Conservation (phyloP, 75 land plant genomes). For the Pinus taeda region DNA sequence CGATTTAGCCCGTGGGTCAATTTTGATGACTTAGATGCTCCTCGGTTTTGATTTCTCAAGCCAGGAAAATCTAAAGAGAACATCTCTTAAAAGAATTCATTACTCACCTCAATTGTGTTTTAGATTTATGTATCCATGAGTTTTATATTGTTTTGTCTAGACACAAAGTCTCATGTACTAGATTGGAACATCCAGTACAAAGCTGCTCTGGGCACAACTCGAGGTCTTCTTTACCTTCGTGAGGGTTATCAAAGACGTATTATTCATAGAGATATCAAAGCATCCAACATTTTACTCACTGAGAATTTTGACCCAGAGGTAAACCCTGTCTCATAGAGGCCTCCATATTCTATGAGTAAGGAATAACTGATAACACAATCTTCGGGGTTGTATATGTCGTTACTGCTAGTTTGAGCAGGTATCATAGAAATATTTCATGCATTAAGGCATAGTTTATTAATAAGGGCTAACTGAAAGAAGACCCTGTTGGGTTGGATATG, state of each 20-base stretch:
- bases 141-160: not conserved
- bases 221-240: constrained; percentile 76
- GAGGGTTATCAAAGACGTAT: constrained; percentile 73
- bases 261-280: constrained; percentile 91
- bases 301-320: constrained; percentile 85
- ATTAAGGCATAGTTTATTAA: too few species aligned
- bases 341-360: too few species aligned
- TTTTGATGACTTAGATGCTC: too few species aligned
- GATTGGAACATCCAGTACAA: constrained; percentile 43
- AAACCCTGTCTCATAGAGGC: not conserved
- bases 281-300: constrained; percentile 77
- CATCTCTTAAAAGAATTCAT: not conserved
- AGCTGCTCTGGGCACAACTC: constrained; percentile 57
- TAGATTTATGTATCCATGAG: not conserved
- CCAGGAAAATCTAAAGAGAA: too few species aligned
- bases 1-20: too few species aligned
- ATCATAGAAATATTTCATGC: too few species aligned
- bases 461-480: too few species aligned
- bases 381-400: too few species aligned
- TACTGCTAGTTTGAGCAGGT: too few species aligned
- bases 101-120: not conserved
- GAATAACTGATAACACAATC: too few species aligned
- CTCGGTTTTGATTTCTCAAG: too few species aligned
- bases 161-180: constrained; percentile 12
- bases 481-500: too few species aligned